Percentiles rank a stretch among this genome's conserved stretches.
Evolutionary conservation across 331 rosid genomes (phyloP).

Genomic region (Ulmus americana): DNA sequence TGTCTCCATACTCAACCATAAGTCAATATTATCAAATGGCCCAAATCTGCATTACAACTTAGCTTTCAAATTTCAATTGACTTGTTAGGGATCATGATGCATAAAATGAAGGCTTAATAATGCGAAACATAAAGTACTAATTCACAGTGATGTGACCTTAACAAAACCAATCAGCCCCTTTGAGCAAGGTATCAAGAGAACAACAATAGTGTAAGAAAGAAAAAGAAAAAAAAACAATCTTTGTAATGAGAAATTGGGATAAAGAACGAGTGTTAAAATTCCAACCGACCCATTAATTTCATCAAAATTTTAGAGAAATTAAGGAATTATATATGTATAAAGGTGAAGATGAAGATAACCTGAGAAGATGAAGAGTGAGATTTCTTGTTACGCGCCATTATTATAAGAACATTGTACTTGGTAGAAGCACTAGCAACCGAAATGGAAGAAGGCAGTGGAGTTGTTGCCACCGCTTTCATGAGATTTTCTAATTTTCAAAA

Average conservation of each 20-base stretch:
- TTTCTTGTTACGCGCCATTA: slow-evolving; percentile 48
- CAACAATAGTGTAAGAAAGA: not conserved
- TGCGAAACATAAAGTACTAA: not conserved
- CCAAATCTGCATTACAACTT: not conserved
- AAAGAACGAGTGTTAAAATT: too few species aligned
- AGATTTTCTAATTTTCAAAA: not conserved
- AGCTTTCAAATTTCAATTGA: not conserved
- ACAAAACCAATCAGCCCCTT: not conserved
- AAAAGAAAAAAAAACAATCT: not conserved
- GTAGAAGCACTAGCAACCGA: slow-evolving; percentile 6
- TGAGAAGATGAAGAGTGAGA: slow-evolving; percentile 26
- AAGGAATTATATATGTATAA: not conserved
- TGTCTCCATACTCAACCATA: not conserved
- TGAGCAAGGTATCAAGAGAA: not conserved
- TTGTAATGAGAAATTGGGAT: not conserved
- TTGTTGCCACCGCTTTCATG: slow-evolving; percentile 11
- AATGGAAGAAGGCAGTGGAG: slow-evolving; percentile 15
- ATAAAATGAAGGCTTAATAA: not conserved
- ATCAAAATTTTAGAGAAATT: not conserved
- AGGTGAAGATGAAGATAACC: slow-evolving; percentile 18
- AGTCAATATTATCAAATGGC: not conserved
- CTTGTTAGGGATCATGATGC: not conserved
- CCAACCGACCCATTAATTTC: too few species aligned
- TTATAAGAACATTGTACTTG: slow-evolving; percentile 17
- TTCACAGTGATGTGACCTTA: not conserved